Evolutionary conservation across 2,329 filamentous ascomycete species (phyloP), one percentile per base, ranked within the genome.

Genomic region (Claviceps africana): DNA sequence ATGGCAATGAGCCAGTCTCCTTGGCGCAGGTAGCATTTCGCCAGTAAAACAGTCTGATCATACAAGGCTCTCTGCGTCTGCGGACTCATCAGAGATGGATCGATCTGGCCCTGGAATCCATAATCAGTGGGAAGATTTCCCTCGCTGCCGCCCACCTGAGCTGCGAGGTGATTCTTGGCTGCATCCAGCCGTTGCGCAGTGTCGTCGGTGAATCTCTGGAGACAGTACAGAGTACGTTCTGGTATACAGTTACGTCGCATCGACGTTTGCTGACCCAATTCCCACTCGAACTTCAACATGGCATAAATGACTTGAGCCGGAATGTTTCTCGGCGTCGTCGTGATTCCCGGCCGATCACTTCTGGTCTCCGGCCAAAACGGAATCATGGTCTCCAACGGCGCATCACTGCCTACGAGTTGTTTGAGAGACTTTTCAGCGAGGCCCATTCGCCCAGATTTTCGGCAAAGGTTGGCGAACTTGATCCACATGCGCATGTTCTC

Each of bases 401-500:
- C 75, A 15, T 88, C 81, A 47, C 76, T 81, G 30, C 84, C 86
- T 52, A 96, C 85, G n/a, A 98, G 75, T 55, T 88, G 88, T 65
- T 93, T 90, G 51, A 99, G 73, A 11, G 90, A 94, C 70, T 95
- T 94, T 70, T 98, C 93, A 1, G 93, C 93, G 48, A 99, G 78
- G 10, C 93, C 91, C 76, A 91, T 90, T 31, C 93, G 85, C 53
- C 88, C 86, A 45, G 91, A 95, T 68, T 98, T 99, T 61, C 94
- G 86, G 68, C 94, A 99, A 6, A 98, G 80, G 61, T 97, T 98
- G 61, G 93, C 88, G 65, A 96, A 98, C 66, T 98, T 99, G 73
- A 98, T 97, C 83, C 90, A 96, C 89, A 98, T 98, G 62, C 95
- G 87, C 75, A 95, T 88, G 62, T 96, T 96, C 65, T 99, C 90